Percentiles rank a stretch among this genome's conserved stretches.
Evolutionary conservation across 2,329 filamentous ascomycete species (phyloP).

Genomic region (Apiospora aurea): DNA sequence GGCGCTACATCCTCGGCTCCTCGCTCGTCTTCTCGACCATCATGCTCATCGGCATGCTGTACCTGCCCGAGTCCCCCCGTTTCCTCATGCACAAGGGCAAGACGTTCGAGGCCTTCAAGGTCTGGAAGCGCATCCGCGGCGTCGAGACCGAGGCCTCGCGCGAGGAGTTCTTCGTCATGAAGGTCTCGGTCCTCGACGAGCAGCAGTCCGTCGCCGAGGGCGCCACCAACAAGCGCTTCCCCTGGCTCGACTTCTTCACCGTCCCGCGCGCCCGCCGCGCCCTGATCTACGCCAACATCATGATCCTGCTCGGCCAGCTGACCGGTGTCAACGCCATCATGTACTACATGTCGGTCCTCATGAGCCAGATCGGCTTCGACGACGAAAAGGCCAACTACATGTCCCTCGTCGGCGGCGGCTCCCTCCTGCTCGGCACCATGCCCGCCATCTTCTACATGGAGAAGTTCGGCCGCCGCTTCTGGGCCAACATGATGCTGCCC

Average conservation of each 20-base stretch:
- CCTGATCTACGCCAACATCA: constrained; percentile 72
- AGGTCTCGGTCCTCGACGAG: constrained; percentile 64
- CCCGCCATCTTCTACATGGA: constrained; percentile 77
- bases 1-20: constrained; percentile 77
- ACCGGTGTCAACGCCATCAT: constrained; percentile 75
- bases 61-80: constrained; percentile 73
- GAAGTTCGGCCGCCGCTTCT: constrained; percentile 74
- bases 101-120: constrained; percentile 66
- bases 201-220: constrained; percentile 60
- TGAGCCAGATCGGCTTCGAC: constrained; percentile 72
- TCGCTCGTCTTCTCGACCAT: constrained; percentile 74
- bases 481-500: constrained; percentile 75
- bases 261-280: constrained; percentile 71
- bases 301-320: constrained; percentile 74
- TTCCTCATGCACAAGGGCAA: constrained; percentile 74
- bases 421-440: constrained; percentile 71
- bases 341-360: constrained; percentile 76
- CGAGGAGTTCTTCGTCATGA: constrained; percentile 78
- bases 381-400: constrained; percentile 71
- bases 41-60: constrained; percentile 70
- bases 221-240: constrained; percentile 61
- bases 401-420: constrained; percentile 75
- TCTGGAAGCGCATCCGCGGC: constrained; percentile 77
- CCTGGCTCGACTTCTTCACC: constrained; percentile 79
- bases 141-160: constrained; percentile 61